Evolutionary conservation across 768 basidiomycete genomes (phyloP), one percentile per base, ranked within the genome.

Genomic region (Kwoniella pini): DNA sequence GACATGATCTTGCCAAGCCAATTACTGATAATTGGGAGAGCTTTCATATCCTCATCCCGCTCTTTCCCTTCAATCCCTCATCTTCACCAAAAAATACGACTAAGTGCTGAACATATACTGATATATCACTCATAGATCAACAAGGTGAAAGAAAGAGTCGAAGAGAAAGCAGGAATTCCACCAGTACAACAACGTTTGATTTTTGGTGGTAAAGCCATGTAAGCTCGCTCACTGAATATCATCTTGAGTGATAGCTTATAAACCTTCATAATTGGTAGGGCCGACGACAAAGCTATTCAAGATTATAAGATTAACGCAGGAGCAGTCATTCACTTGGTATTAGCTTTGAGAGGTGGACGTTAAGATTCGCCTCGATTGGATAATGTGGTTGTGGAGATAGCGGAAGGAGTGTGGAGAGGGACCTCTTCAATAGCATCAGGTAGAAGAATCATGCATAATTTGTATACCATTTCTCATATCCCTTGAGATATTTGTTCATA

Each of bases 81-180:
- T 36, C 33, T 7, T 36, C 33, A 36, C 15, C n/a, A n/a, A n/a
- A n/a, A n/a, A n/a, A n/a, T n/a, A n/a, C n/a, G n/a, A n/a, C n/a
- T n/a, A n/a, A n/a, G n/a, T n/a, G n/a, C n/a, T 36, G 33, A 36
- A 7, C 6, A 11, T 19, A 6, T 42, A 42, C 40, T 19, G 46
- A 49, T 60, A 30, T 40, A 13, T 30, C 1, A 43, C 15, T 13
- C 2, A 17, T 75, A 98, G 95, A 90, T 96, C 72, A 82, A 86
- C 45, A 86, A 90, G 68, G 92, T 98, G 80, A 98, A 98, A 82
- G 93, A 95, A 84, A 90, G 90, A 79, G 91, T 97, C 9, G 95
- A 98, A 79, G 94, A 97, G 82, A 94, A 97, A 81, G 93, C 92
- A 5, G 95, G 95, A 66, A 95, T 98, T 40, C 95, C 95, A 22